Evolutionary conservation across 352 stramenopile genomes (phyloP).

Genomic region (Phytophthora fragariaefolia): DNA sequence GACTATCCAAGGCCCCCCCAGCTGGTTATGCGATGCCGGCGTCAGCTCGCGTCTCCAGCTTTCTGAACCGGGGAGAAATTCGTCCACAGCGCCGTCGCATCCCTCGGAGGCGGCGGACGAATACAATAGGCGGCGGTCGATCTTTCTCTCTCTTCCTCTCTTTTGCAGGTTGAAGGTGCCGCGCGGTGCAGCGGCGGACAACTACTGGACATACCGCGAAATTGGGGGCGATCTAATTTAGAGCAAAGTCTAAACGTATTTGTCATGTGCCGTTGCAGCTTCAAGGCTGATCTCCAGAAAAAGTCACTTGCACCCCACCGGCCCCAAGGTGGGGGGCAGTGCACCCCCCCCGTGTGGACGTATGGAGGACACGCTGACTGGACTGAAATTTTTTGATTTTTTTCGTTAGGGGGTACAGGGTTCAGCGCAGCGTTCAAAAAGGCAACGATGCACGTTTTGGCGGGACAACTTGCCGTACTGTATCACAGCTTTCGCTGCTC

Average conservation of each 20-base stretch:
- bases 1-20: conserved; percentile 28
- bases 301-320: too few species aligned
- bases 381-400: background rate
- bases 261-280: background rate
- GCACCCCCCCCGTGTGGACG: background rate
- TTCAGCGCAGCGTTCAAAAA: conserved; percentile 1
- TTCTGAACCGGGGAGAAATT: background rate
- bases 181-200: too few species aligned
- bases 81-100: background rate
- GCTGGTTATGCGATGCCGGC: conserved; percentile 35
- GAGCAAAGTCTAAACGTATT: background rate
- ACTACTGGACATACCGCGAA: too few species aligned
- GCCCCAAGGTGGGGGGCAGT: too few species aligned
- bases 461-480: background rate
- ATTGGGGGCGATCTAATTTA: too few species aligned
- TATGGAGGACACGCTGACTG: background rate
- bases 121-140: background rate
- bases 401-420: background rate
- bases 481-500: background rate
- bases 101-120: background rate
- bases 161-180: conserved; percentile 14
- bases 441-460: background rate
- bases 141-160: background rate
- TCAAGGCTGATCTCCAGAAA: background rate
- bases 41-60: conserved; percentile 11